phyloP scores from a whole-genome alignment of 495 filamentous ascomycete species.

The Massariosphaeria phaeospora region DNA sequence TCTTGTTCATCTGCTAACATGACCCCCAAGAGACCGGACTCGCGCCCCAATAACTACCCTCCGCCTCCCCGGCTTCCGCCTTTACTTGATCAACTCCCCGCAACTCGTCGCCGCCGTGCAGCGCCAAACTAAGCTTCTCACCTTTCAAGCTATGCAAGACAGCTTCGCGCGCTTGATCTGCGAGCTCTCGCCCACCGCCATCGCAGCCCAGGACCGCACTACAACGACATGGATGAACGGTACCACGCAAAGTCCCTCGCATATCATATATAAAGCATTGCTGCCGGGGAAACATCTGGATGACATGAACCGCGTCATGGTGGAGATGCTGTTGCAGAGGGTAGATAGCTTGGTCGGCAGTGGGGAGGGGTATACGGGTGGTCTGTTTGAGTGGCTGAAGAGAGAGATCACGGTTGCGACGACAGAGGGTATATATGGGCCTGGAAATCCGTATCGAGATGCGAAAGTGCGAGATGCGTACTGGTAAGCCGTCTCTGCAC shows the following conservation, averaged over 20 bases:
- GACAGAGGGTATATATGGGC: slow-evolving; percentile 49
- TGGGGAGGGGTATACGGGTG: too few relatives aligned
- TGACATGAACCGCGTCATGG: slow-evolving; percentile 45
- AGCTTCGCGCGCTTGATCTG: too few relatives aligned
- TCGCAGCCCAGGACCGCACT: too few relatives aligned
- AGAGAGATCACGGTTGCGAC: slow-evolving; percentile 47
- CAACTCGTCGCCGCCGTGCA: slow-evolving; percentile 40
- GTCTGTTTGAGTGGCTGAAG: slow-evolving; percentile 40
- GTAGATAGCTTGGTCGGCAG: too few relatives aligned
- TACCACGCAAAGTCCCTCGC: too few relatives aligned
- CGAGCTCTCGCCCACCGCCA: too few relatives aligned
- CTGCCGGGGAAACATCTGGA: slow-evolving; percentile 38
- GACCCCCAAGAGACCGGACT: too few relatives aligned
- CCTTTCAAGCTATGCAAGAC: slow-evolving; percentile 42
- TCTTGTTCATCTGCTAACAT: too few relatives aligned
- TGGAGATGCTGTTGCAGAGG: too few relatives aligned
- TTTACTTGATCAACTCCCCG: slow-evolving; percentile 41
- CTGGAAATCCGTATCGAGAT: slow-evolving; percentile 48
- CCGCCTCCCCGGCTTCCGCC: slow-evolving; percentile 8
- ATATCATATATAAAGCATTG: slow-evolving; percentile 39
- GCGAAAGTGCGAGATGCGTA: slow-evolving; percentile 42
- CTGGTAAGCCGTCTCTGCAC: slow-evolving; percentile 39
- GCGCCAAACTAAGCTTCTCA: slow-evolving; percentile 37
- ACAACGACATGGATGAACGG: too few relatives aligned
- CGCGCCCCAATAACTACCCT: too few relatives aligned